Evolutionary conservation across 352 stramenopile species (phyloP), one percentile per base, ranked within the genome.

Genomic region (Globisporangium acanthophoron): DNA sequence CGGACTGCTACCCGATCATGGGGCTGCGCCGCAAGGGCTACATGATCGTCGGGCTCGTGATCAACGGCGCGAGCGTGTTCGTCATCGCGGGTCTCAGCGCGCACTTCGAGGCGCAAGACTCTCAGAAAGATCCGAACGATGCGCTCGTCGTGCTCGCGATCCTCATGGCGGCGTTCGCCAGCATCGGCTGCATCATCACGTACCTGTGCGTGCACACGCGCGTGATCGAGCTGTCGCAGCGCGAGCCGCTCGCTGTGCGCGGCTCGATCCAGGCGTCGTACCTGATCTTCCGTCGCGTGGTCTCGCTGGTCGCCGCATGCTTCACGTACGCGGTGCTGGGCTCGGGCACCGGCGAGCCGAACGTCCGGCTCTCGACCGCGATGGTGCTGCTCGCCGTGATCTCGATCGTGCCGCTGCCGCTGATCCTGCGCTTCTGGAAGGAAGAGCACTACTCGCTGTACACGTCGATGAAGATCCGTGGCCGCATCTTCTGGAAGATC

Each of bases 1-100:
- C 79, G 18, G 89, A 98, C 65, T 96, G 78, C 52, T 92, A 95
- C 61, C 90, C 92, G 37, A 93, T 97, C 71, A 87, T 89, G 72
- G 88, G 90, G 2, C 74, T 92, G 18, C 88, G 85, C 21, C 79
- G 90, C 48, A 97, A 97, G 70, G 81, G 85, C 13, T 98, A 97
- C 71, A 96, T 97, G 73, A 85, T 96, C 40, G 57, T 94, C 37
- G 92, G 92, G 5, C 80, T 69, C 47, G 64, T 82, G 61, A 63
- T 89, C 56, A 89, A 86, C 58, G 80, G 65, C 31, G 64, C 79
- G n/a, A 71, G 67, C 24, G 69, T 89, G 44, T 76, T 89, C 33
- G 54, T 69, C 31, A 83, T 91, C 50, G 81, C 71, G 0, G 71
- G 59, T 11, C 54, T 89, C 5, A 88, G 77, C 54, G 69, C 75